phyloP scores from a whole-genome alignment of 768 basidiomycete genomes.

The Filobasidium wieringae region DNA sequence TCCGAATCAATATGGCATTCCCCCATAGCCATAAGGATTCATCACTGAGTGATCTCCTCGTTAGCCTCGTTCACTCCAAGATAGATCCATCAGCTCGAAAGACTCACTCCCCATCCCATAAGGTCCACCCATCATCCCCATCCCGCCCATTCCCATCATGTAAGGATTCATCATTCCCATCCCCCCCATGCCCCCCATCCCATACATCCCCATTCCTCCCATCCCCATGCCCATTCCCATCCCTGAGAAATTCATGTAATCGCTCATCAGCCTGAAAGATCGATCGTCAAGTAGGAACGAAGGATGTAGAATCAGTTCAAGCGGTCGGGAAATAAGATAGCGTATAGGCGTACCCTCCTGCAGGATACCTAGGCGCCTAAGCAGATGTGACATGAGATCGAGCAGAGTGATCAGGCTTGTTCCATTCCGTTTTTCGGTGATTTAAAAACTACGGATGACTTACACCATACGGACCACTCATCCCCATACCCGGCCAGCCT shows the following conservation, averaged over 20 bases:
- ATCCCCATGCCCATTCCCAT: slow-evolving; percentile 10
- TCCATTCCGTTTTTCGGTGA: background rate
- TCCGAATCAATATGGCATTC: background rate
- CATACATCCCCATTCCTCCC: background rate
- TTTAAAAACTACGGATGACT: background rate
- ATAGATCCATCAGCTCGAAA: background rate
- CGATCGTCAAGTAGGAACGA: background rate
- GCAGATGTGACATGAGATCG: background rate
- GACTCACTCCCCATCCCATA: background rate
- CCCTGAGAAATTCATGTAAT: slow-evolving; percentile 1
- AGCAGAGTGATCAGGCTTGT: background rate
- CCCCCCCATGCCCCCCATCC: slow-evolving; percentile 7
- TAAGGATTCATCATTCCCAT: background rate
- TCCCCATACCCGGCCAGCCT: slow-evolving; percentile 5
- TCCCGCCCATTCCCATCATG: background rate
- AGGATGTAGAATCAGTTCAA: background rate
- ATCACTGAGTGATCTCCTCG: background rate
- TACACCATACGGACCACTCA: slow-evolving; percentile 2
- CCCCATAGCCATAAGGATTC: background rate
- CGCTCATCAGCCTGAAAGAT: background rate
- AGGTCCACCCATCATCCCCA: background rate
- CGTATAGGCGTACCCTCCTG: slow-evolving; percentile 7
- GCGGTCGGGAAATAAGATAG: background rate
- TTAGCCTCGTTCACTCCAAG: background rate
- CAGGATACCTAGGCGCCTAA: slow-evolving; percentile 11